Conservation (phyloP, 1,284 basidiomycete genomes). For the Ustilago shanxiensis region DNA sequence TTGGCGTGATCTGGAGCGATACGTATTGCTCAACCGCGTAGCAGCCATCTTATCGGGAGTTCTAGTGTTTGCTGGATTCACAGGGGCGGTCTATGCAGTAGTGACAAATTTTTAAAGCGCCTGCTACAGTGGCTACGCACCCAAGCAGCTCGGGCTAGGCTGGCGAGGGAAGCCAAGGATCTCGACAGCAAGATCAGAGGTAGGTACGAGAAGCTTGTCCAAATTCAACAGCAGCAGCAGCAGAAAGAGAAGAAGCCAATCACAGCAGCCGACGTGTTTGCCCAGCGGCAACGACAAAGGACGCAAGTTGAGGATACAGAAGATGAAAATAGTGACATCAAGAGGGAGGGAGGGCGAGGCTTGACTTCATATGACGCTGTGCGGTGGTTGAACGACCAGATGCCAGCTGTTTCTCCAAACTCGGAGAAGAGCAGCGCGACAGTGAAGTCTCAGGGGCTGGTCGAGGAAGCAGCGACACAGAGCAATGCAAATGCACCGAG, state of each 20-base stretch:
- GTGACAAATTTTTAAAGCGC: slow-evolving; percentile 62
- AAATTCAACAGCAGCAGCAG: slow-evolving; percentile 29
- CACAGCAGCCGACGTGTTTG: slow-evolving; percentile 3
- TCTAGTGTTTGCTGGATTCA: slow-evolving; percentile 53
- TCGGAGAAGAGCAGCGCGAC: neutral
- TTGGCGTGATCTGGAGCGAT: slow-evolving; percentile 50
- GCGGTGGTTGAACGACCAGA: slow-evolving; percentile 19
- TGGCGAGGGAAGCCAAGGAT: slow-evolving; percentile 3
- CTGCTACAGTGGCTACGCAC: slow-evolving; percentile 50
- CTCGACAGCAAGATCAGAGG: slow-evolving; percentile 25
- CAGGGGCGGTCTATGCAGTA: slow-evolving; percentile 50
- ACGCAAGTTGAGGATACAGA: slow-evolving; percentile 7
- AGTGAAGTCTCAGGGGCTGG: neutral
- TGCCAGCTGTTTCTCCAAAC: slow-evolving; percentile 6
- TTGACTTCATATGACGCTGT: slow-evolving; percentile 29
- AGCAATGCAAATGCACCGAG: neutral
- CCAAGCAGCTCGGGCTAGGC: slow-evolving; percentile 8
- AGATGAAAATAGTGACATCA: neutral
- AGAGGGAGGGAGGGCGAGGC: slow-evolving; percentile 6
- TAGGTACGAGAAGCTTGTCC: slow-evolving; percentile 44
- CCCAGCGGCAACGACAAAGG: neutral
- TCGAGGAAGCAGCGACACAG: neutral
- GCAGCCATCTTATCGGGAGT: slow-evolving; percentile 49
- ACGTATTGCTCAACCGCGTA: slow-evolving; percentile 58
- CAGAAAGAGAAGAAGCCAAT: slow-evolving; percentile 12